Base-by-base conservation (phyloP, 805 yeast species). In the Dipodascus albidus region DNA sequence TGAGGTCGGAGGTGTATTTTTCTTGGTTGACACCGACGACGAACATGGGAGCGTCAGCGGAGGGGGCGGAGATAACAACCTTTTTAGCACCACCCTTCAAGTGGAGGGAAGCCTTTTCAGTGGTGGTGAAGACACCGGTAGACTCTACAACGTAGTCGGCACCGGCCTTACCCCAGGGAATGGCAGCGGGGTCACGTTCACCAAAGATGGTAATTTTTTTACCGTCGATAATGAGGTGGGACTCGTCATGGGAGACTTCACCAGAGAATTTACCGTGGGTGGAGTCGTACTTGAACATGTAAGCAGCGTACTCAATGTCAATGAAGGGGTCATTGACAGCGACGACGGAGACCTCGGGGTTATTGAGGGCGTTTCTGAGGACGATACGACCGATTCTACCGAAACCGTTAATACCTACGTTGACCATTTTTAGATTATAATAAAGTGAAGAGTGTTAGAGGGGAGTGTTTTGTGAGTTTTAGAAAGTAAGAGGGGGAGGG, bases 211-310 rank as follows among this genome's bases (percentile, higher is more conserved):
- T 69, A 70, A 87, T 80, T 66, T 74, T 70, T 64, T 77, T 69
- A 64, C 88, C 91, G 70, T 83, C 79, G 69, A 87, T 80, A 72
- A 83, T 70, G 58, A 87, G 72, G 64, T 75, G 77, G 58, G 75
- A 87, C 60, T 72, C 67, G 35, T 67, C 67, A 55, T 64, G 57
- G 62, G 74, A 57, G 58, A 87, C 95, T 57, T 75, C 80, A 67
- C 96, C 96, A 67, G 75, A 72, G 83, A 72, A 88, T 69, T 75
- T 77, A 67, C 96, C 95, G 78, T 87, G 96, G 61, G 95, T 87
- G 57, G 96, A 86, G 74, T 87, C 96, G 75, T 87, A 87, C 79
- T 87, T 88, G 86, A 87, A 87, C 88, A 87, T 82, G 81, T 87
- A 87, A 60, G 96, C 86, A 67, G 96, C 96, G 74, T 87, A 87